Evolutionary conservation across 2,329 filamentous ascomycete genomes (phyloP), one percentile per base, ranked within the genome.

Genomic region (Sporothrix inflata): DNA sequence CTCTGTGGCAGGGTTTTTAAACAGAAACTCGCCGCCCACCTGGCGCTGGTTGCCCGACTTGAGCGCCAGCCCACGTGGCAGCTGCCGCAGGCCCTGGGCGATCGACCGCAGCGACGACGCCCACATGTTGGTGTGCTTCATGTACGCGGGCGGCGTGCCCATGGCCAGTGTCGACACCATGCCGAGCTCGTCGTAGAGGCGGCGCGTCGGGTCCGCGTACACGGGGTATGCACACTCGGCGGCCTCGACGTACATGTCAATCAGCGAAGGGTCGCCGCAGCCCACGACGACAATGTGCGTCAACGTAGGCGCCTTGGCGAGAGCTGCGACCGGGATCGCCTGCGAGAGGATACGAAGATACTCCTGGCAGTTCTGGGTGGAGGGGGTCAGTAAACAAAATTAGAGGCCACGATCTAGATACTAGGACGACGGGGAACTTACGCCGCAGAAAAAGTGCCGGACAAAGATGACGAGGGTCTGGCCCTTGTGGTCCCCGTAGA

Each of bases 371-470:
- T 90, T 92, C 90, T 93, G 19, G 8, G 1, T 1, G 16, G n/a
- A 19, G 2, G 19, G 9, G 0, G 7, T 34, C 2, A 55, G 27
- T 14, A 14, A 42, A 7, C 2, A 45, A 16, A 27, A 40, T 40
- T 1, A 49, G 27, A 9, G 1, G 21, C 16, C 51, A 30, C 42
- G 19, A 51, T 21, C n/a, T 24, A 42, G 19, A 12, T 2, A 40
- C 27, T 19, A 38, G 27, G 27, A 61, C 57, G 9, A 51, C 30
- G 60, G 47, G 42, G 42, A 8, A 61, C 90, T 80, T 85, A 93
- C 91, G 47, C 91, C 91, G 78, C 92, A 94, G 84, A 92, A 94
- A 81, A 94, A 94, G 81, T 94, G 92, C 60, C 92, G 87, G 72
- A 94, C 85, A 78, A 94, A 94, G 75, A 94, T 88, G 55, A 94